Evolutionary conservation across 306 rosid genomes (phyloP).

Genomic region (Quercus agrifolia): DNA sequence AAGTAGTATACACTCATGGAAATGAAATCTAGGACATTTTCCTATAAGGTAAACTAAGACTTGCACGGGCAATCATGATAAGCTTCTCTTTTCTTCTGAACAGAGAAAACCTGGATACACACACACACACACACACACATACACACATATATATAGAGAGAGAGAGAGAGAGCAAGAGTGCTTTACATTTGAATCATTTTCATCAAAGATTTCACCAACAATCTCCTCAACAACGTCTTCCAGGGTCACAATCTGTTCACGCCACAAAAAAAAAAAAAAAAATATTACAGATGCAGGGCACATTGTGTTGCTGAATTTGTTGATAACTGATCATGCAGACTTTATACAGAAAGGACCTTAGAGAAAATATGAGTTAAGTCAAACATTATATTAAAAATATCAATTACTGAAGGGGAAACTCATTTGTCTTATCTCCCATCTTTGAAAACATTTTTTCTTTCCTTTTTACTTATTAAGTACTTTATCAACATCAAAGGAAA

Average conservation of each 20-base stretch:
- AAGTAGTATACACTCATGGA: not conserved
- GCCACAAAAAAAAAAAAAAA: not conserved
- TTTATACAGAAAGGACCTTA: constrained; percentile 3
- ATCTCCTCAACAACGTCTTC: constrained; percentile 99
- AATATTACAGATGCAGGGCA: constrained; percentile 8
- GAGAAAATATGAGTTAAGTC: not conserved
- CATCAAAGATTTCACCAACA: constrained; percentile 98
- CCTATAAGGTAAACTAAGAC: not conserved
- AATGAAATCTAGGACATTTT: not conserved
- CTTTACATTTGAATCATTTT: constrained; percentile 91
- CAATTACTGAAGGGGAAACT: not conserved
- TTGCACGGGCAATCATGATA: not conserved
- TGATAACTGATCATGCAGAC: constrained; percentile 11
- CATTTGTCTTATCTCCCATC: not conserved
- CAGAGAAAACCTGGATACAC: not conserved
- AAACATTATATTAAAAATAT: constrained; percentile 1
- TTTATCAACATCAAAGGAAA: not conserved
- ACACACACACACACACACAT: too few relatives aligned
- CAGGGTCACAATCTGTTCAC: constrained; percentile 74
- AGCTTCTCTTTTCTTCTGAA: not conserved
- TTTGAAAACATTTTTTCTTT: not conserved
- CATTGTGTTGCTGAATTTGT: not conserved
- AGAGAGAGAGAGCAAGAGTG: not conserved
- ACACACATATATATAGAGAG: not conserved
- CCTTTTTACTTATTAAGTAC: not conserved